phyloP scores from a whole-genome alignment of 495 filamentous ascomycete species.

The Aspergillus steynii region DNA sequence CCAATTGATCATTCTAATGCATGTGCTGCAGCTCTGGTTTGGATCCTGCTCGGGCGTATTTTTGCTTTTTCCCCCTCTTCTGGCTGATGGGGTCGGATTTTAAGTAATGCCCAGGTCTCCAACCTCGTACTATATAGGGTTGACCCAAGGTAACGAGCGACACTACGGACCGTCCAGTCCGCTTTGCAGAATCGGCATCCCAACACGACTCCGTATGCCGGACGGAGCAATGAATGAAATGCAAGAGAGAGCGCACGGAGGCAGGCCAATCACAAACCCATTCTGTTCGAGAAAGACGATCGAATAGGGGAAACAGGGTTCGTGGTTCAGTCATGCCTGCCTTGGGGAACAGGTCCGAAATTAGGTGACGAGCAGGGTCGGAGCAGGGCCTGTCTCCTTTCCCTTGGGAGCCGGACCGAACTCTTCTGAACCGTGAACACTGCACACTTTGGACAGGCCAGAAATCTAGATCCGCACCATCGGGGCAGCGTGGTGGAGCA shows the following conservation, averaged over 20 bases:
- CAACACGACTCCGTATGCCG: too few relatives aligned
- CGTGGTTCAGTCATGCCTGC: background rate
- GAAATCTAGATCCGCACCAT: conserved; percentile 17
- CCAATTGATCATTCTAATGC: background rate
- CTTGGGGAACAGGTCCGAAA: conserved; percentile 6
- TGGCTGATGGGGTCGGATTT: background rate
- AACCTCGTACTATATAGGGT: too few relatives aligned
- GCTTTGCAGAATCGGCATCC: too few relatives aligned
- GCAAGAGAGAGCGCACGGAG: too few relatives aligned
- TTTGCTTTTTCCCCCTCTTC: background rate
- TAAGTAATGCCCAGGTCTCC: too few relatives aligned
- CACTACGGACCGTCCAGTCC: too few relatives aligned
- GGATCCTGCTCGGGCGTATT: too few relatives aligned
- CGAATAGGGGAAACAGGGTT: too few relatives aligned
- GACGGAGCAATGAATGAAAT: too few relatives aligned
- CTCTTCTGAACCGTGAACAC: background rate
- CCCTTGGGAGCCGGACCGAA: background rate
- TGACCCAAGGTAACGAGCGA: too few relatives aligned
- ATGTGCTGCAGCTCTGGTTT: background rate
- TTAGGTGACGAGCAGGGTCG: background rate
- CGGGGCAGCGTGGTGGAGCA: conserved; percentile 6
- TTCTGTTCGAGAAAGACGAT: background rate
- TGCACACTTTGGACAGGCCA: background rate
- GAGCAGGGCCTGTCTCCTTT: background rate
- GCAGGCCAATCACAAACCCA: too few relatives aligned